Evolutionary conservation across 768 basidiomycete species (phyloP).

Genomic region (Artomyces pyxidatus): DNA sequence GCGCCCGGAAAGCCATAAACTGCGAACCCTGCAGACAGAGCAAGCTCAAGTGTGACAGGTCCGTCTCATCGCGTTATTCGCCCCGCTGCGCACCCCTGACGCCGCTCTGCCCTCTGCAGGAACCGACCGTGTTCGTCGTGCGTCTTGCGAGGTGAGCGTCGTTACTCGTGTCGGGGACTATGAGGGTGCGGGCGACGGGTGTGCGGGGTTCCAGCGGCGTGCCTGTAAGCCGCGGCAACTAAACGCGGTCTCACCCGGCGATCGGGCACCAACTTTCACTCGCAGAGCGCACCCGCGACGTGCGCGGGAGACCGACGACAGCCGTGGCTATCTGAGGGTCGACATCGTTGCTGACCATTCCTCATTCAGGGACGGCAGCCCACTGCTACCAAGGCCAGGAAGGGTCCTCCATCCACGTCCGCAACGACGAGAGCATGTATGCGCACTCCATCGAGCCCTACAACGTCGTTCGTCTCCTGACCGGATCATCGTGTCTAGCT

Average conservation of each 20-base stretch:
- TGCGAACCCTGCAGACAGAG: conserved; percentile 83
- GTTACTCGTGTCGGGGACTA: no score
- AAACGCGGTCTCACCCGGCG: no score
- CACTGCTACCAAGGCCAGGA: conserved; percentile 76
- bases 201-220: no score
- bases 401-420: conserved; percentile 38
- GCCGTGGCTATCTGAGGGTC: no score
- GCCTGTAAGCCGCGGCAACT: no score
- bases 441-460: conserved; percentile 10
- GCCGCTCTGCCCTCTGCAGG: conserved; percentile 29
- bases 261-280: no score
- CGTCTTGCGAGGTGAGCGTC: conserved; percentile 74
- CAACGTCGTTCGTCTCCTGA: conserved; percentile 10
- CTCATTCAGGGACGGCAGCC: conserved; percentile 59
- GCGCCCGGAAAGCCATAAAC: conserved; percentile 82
- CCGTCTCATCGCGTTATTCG: conserved; percentile 18
- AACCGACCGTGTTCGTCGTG: conserved; percentile 87
- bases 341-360: conserved; percentile 5
- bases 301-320: no score
- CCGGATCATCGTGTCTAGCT: conserved; percentile 2
- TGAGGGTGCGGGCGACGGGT: no score
- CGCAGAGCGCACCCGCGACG: no score
- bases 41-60: conserved; percentile 89
- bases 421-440: conserved; percentile 45
- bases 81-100: conserved; percentile 3